Conservation (phyloP, 805 yeast genomes). For the Monosporozyma siamensis region DNA sequence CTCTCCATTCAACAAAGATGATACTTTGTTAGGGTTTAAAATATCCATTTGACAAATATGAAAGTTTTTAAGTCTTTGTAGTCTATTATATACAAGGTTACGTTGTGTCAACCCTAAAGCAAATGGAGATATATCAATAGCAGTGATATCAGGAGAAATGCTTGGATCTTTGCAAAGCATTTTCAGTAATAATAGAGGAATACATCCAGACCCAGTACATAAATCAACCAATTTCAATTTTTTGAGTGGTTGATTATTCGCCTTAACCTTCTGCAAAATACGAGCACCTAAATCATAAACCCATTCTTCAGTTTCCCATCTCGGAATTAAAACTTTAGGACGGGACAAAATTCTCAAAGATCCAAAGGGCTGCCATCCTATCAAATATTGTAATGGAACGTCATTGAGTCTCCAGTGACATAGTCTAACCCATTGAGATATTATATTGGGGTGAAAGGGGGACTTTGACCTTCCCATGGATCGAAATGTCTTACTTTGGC, state of each 20-base stretch:
- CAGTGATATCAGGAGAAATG: conserved; percentile 27
- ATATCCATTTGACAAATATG: too few species aligned
- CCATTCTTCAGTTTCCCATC: conserved; percentile 98
- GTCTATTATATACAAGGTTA: conserved; percentile 1
- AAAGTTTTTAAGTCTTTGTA: background rate
- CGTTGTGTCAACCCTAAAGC: conserved; percentile 38
- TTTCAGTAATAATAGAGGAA: conserved; percentile 37
- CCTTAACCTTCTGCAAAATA: background rate
- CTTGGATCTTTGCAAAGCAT: background rate
- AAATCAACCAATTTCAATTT: conserved; percentile 45
- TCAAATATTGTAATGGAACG: conserved; percentile 75
- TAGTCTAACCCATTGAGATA: conserved; percentile 31
- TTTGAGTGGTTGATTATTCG: too few species aligned
- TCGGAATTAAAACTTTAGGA: conserved; percentile 69
- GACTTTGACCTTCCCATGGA: too few species aligned
- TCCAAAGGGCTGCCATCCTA: conserved; percentile 86
- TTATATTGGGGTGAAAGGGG: conserved; percentile 4
- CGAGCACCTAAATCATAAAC: conserved; percentile 33
- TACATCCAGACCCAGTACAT: conserved; percentile 87
- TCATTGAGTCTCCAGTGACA: conserved; percentile 41
- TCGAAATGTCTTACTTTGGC: background rate
- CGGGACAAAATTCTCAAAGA: conserved; percentile 48
- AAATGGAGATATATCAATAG: conserved; percentile 45
- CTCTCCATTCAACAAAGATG: background rate
- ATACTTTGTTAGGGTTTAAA: background rate